Evolutionary conservation across 2,329 filamentous ascomycete species (phyloP).

Genomic region (Xylariomycetidae sp.): DNA sequence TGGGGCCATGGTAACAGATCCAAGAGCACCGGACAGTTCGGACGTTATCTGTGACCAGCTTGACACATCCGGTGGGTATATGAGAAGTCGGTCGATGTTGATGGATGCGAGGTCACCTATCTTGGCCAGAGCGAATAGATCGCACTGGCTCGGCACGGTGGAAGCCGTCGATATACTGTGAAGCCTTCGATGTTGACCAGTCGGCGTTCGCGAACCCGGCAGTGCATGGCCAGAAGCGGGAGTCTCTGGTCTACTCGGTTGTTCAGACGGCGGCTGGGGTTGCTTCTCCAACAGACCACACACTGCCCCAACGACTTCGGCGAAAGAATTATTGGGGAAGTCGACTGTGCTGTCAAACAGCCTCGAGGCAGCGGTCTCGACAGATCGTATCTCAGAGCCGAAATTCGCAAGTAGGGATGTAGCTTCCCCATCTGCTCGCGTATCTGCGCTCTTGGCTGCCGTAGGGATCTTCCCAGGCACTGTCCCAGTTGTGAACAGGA

Average conservation of each 20-base stretch:
- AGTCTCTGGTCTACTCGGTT: slow-evolving; percentile 30
- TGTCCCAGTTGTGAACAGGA: slow-evolving; percentile 63
- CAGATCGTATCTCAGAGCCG: slow-evolving; percentile 74
- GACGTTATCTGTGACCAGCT: slow-evolving; percentile 68
- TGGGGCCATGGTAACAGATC: slow-evolving; percentile 39
- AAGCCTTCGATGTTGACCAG: slow-evolving; percentile 37
- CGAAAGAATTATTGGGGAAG: slow-evolving; percentile 78
- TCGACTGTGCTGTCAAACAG: slow-evolving; percentile 89
- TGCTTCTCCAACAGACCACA: slow-evolving; percentile 58
- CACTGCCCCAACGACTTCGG: slow-evolving; percentile 68
- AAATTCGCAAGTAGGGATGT: slow-evolving; percentile 58
- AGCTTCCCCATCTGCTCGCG: slow-evolving; percentile 45
- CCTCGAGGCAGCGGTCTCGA: slow-evolving; percentile 79
- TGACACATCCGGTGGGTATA: slow-evolving; percentile 57
- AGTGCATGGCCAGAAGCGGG: slow-evolving; percentile 28
- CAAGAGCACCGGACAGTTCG: slow-evolving; percentile 47
- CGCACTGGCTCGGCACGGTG: slow-evolving; percentile 52
- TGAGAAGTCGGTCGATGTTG: slow-evolving; percentile 69
- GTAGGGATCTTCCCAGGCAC: slow-evolving; percentile 45
- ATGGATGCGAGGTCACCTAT: slow-evolving; percentile 66
- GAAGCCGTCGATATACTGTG: slow-evolving; percentile 40
- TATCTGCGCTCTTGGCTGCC: slow-evolving; percentile 39
- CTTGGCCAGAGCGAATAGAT: slow-evolving; percentile 65
- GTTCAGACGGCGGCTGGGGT: slow-evolving; percentile 22
- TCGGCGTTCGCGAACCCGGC: slow-evolving; percentile 17